phyloP scores from a whole-genome alignment of 768 basidiomycete species.

The Postia placenta region DNA sequence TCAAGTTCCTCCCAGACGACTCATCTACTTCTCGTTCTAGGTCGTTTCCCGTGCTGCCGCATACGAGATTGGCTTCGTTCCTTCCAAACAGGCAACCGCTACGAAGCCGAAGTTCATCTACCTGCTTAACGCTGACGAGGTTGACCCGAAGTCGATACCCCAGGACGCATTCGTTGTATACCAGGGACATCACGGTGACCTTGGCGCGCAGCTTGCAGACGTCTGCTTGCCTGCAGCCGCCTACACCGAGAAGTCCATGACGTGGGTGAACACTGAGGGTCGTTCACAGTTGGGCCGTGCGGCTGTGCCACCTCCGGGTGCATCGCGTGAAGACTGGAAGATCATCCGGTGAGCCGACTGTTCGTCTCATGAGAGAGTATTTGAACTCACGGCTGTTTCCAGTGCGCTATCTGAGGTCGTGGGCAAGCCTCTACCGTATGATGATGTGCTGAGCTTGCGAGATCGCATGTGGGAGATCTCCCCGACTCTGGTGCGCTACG shows the following conservation, averaged over 20 bases:
- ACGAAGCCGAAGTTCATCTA: constrained; percentile 92
- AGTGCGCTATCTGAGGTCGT: constrained; percentile 88
- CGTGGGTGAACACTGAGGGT: constrained; percentile 98
- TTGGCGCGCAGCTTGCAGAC: constrained; percentile 95
- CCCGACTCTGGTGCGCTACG: constrained; percentile 84
- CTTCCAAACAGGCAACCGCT: constrained; percentile 69
- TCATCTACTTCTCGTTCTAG: constrained; percentile 39
- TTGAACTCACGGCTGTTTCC: constrained; percentile 1
- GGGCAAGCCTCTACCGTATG: constrained; percentile 81
- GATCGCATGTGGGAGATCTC: constrained; percentile 98
- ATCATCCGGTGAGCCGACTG: constrained; percentile 60
- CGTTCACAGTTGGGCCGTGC: constrained; percentile 85
- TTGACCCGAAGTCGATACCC: constrained; percentile 85
- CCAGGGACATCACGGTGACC: constrained; percentile 97
- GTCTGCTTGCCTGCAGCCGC: constrained; percentile 90
- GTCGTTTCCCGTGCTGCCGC: constrained; percentile 89
- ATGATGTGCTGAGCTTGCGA: constrained; percentile 74
- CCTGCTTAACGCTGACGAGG: constrained; percentile 92
- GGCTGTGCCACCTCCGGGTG: constrained; percentile 93
- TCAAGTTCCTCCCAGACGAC: too few relatives aligned
- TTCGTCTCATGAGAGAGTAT: not conserved
- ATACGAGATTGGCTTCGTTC: constrained; percentile 91
- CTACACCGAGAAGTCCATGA: constrained; percentile 87
- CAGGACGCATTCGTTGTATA: constrained; percentile 94
- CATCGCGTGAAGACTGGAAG: constrained; percentile 96